A percentile compares a stretch with the other conserved stretches of the same genome.
Evolutionary conservation across 441 rosid species (phyloP).

Genomic region (Populus trichocarpa): DNA sequence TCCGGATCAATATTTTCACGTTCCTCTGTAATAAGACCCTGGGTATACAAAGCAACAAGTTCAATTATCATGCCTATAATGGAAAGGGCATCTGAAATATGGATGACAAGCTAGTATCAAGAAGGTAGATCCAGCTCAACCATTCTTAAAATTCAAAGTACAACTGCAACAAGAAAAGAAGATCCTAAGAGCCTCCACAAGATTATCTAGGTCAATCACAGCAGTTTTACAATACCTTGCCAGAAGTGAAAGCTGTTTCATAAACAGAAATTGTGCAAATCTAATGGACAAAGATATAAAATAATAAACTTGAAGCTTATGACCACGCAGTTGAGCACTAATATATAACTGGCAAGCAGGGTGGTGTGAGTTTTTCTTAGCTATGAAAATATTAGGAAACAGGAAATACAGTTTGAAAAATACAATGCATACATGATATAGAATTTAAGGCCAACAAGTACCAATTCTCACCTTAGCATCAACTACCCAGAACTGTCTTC

Average conservation of each 20-base stretch:
- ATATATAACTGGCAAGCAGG: neutral
- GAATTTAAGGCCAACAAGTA: slow-evolving; percentile 1
- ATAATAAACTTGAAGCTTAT: neutral
- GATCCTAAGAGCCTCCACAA: neutral
- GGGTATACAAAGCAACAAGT: slow-evolving; percentile 25
- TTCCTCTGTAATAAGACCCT: slow-evolving; percentile 95
- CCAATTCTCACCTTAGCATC: slow-evolving; percentile 75
- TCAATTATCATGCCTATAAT: slow-evolving; percentile 2
- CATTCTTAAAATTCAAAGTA: neutral
- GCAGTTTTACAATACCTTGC: neutral
- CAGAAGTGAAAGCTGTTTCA: neutral
- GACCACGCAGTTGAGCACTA: neutral
- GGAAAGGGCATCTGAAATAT: neutral
- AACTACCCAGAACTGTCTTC: slow-evolving; percentile 97
- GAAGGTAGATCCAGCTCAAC: slow-evolving; percentile 4
- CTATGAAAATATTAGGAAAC: too few relatives aligned
- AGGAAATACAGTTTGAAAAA: neutral
- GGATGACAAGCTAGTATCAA: neutral
- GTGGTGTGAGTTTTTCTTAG: neutral
- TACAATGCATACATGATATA: neutral
- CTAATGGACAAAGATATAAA: neutral
- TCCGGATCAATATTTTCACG: slow-evolving; percentile 78
- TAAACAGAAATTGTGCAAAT: neutral
- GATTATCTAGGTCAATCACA: too few relatives aligned
- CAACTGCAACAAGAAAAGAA: neutral